Evolutionary conservation across 768 basidiomycete genomes (phyloP), one percentile per base, ranked within the genome.

Genomic region (Mycena pura): DNA sequence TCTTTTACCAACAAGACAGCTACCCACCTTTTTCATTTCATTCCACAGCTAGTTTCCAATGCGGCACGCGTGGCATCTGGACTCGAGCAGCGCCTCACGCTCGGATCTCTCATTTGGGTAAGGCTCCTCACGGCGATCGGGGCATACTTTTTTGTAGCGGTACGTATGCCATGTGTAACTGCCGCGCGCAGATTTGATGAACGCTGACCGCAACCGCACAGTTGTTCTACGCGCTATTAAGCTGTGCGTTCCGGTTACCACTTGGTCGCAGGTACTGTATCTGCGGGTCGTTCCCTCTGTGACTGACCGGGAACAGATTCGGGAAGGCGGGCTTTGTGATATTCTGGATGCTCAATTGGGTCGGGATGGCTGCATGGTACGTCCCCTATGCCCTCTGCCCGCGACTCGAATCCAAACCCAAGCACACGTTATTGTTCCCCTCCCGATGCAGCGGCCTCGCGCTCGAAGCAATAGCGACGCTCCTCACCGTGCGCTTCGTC

Each of bases 191-290:
- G n/a, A n/a, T n/a, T n/a, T n/a, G n/a, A n/a, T n/a, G n/a, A n/a
- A n/a, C 15, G 15, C 13, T 50, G 19, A 29, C 19, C 14, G 24
- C 31, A 40, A n/a, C n/a, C 38, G 9, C 28, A 45, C 57, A 63
- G 62, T 17, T 63, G 1, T 68, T 80, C 52, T 83, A 78, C 66
- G 66, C 78, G 11, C 64, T 82, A 6, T 56, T 84, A 41, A 82
- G 79, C 57, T 52, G 77, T 49, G 82, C 78, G 3, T 82, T 83
- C 59, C 74, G 77, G 0, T 75, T 79, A 7, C 77, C 81, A 6
- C 84, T 82, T 57, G 66, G 62, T 28, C 73, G 77, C 61, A 67
- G 44, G 43, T 58, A 27, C 14, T 10, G 8, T 36, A 6, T 50
- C 7, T n/a, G 6, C 19, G 21, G 15, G 24, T 44, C 21, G 5